A percentile compares a stretch with the other conserved stretches of the same genome.
Evolutionary conservation across 805 yeast genomes (phyloP).

Genomic region (Clavispora fructus): DNA sequence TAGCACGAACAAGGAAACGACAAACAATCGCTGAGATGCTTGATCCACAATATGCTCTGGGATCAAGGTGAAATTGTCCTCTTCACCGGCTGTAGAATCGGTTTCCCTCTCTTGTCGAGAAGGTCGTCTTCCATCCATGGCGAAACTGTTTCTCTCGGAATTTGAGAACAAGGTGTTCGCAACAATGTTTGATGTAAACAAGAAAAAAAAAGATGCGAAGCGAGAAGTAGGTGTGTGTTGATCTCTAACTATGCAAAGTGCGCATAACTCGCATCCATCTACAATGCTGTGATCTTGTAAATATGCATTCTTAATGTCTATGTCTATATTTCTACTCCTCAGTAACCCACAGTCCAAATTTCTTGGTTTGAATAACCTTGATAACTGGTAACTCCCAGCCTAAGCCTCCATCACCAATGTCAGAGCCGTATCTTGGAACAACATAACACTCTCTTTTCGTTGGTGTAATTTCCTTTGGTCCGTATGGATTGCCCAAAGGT

Average conservation of each 20-base stretch:
- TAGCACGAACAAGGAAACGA: conserved; percentile 59
- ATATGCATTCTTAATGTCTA: not conserved
- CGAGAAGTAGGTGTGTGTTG: not conserved
- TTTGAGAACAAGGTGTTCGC: not conserved
- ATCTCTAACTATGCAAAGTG: not conserved
- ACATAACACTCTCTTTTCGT: conserved; percentile 83
- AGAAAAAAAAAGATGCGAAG: not conserved
- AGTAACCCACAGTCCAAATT: conserved; percentile 64
- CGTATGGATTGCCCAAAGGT: conserved; percentile 87
- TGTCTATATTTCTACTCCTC: conserved; percentile 5
- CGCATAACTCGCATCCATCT: not conserved
- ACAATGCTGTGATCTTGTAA: not conserved
- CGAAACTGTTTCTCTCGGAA: not conserved
- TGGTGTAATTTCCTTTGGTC: conserved; percentile 62
- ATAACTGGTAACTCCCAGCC: conserved; percentile 88
- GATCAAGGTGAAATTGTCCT: conserved; percentile 32
- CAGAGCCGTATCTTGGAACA: conserved; percentile 84
- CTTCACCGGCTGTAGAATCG: not conserved
- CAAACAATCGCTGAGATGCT: conserved; percentile 69
- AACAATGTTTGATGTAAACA: not conserved
- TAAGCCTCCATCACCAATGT: conserved; percentile 73
- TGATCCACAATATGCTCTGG: conserved; percentile 64
- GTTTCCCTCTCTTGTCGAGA: not conserved
- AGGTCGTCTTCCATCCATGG: not conserved
- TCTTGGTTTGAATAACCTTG: conserved; percentile 67